Base-by-base conservation (phyloP, 2,329 filamentous ascomycete species). In the Cytospora leucostoma region DNA sequence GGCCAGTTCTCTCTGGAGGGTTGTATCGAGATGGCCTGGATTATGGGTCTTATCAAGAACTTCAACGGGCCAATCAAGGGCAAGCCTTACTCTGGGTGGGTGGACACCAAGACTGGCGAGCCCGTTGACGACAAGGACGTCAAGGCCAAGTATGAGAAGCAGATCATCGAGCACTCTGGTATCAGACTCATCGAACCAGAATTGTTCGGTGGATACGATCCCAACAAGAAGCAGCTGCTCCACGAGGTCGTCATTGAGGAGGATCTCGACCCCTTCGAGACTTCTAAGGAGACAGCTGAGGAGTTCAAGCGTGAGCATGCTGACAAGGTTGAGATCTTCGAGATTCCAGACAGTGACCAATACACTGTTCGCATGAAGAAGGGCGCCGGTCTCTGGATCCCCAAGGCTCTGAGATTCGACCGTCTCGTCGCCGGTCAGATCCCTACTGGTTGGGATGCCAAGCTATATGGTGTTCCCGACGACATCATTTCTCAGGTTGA, bases 41-140 rank as follows among this genome's bases (percentile, higher is more conserved):
- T 99, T 77, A 99, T 98, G 94, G 95, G 95, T 73, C 87, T 98
- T 65, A 98, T 99, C 82, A 97, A 94, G 84, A 96, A 99, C 77
- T 92, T 97, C 82, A 98, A 98, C 71, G 95, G 95, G 19, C 88
- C 89, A 37, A 87, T 99, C 75, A 99, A 99, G 82, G 95, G 95
- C 75, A 90, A 96, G 80, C 90, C 90, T 68, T 98, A 99, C 80
- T 92, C 94, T 69, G 95, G 95, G 70, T 99, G 92, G 93, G 92
- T 99, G 64, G 95, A 99, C 73, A 84, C 88, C 74, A 98, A 98
- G 85, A 89, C 92, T 60, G 92, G 92, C 51, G 94, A 98, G 64
- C 95, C 95, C 8, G 93, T 99, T 34, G 94, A 98, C 65, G 95
- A 99, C 80, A 97, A 97, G 82, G 95, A 99, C 72, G 85, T 99